Conservation (phyloP, 75 land plant species). For the Adiantum capillusveneris region DNA sequence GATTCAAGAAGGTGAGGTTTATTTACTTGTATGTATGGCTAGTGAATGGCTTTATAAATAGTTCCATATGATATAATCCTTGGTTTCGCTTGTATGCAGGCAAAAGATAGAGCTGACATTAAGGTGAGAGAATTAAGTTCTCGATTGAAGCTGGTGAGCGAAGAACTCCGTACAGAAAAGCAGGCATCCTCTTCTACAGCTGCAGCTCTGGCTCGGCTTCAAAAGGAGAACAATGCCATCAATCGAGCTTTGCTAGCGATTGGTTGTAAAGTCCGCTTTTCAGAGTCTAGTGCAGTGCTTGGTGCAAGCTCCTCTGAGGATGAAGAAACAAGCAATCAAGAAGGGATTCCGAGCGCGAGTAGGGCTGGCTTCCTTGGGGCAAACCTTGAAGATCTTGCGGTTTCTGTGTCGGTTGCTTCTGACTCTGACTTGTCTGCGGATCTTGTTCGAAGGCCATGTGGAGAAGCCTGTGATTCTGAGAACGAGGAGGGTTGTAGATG, state of each 20-base stretch:
- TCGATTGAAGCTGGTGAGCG: conserved; percentile 34
- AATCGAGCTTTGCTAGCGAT: conserved; percentile 72
- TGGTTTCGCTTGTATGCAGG: conserved; percentile 33
- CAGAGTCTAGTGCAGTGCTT: conserved; percentile 24
- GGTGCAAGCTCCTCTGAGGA: conserved; percentile 25
- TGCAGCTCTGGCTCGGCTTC: conserved; percentile 33
- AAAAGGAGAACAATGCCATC: conserved; percentile 56
- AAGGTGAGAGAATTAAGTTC: conserved; percentile 40
- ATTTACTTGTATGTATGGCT: too few relatives aligned
- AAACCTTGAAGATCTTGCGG: conserved; percentile 40
- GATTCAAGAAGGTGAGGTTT: conserved; percentile 59
- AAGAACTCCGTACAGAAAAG: conserved; percentile 52
- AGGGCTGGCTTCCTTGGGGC: conserved; percentile 10
- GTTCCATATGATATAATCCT: too few relatives aligned
- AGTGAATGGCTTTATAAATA: too few relatives aligned
- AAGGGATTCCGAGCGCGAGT: conserved; percentile 12
- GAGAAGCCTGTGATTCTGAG: conserved; percentile 54
- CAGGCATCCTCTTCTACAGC: conserved; percentile 36
- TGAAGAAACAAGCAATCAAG: conserved; percentile 17
- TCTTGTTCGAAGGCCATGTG: conserved; percentile 42
- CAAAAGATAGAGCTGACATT: conserved; percentile 61
- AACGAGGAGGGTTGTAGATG: conserved; percentile 70
- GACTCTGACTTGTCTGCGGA: conserved; percentile 34
- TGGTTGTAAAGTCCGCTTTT: conserved; percentile 75
- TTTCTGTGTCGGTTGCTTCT: conserved; percentile 44